Evolutionary conservation across 305 asterid species (phyloP).

Genomic region (Solanum hybrid): DNA sequence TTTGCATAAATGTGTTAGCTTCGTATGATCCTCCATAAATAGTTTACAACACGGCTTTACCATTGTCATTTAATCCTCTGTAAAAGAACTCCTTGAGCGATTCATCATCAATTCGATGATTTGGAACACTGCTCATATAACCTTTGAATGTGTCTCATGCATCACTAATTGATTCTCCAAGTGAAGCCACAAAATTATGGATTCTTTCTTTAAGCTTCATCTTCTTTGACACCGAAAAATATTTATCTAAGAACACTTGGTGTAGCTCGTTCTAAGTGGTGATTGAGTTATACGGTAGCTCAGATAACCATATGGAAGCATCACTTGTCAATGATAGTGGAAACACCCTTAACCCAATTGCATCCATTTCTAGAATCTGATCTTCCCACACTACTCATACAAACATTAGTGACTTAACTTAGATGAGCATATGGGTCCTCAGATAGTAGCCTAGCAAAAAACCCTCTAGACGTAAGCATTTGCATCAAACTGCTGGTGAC

Average conservation of each 20-base stretch:
- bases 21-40: background rate
- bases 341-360: background rate
- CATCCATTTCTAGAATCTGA: background rate
- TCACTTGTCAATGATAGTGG: background rate
- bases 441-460: background rate
- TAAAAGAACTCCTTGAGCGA: background rate
- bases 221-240: background rate
- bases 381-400: background rate
- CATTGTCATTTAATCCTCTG: background rate
- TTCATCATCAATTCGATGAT: too few relatives aligned
- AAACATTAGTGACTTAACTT: background rate
- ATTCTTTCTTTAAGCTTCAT: background rate
- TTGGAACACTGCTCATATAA: background rate
- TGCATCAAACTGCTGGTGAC: background rate
- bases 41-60: background rate
- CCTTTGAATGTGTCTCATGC: background rate
- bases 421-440: background rate
- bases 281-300: background rate
- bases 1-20: background rate
- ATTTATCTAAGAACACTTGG: background rate
- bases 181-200: background rate
- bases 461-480: background rate
- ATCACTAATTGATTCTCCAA: background rate
- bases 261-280: background rate
- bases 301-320: background rate